Percentiles rank a stretch among this genome's conserved stretches.
These are phyloP conservation scores for Rhodotorula paludigena DNA, from an alignment of 768 basidiomycete genomes.

Conservation along the genomic window DNA sequence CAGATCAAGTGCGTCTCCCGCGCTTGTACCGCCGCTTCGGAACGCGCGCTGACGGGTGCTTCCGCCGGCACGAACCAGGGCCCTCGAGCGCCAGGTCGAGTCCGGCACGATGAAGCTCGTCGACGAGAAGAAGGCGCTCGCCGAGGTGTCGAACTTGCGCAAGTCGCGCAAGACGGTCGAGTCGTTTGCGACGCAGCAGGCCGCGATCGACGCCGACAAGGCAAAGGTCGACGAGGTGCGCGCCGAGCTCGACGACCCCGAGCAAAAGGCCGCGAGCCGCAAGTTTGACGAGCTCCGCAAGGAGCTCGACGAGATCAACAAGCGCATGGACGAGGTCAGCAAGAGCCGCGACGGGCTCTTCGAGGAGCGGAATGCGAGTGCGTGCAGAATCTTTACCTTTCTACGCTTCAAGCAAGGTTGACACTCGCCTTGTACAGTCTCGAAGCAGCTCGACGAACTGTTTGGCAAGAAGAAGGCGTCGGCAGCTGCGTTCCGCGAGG, in stretches of 20 bases:
- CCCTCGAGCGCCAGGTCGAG: conserved; percentile 75
- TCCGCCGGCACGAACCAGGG: conserved; percentile 5
- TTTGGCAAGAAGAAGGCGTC: conserved; percentile 74
- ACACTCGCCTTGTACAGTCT: conserved; percentile 9
- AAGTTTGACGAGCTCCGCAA: conserved; percentile 74
- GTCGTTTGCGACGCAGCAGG: conserved; percentile 70
- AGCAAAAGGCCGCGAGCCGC: conserved; percentile 70
- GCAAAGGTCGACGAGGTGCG: conserved; percentile 68
- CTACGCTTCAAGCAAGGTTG: neutral
- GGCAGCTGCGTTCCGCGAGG: conserved; percentile 65
- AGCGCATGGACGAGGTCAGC: conserved; percentile 76
- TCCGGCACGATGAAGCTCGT: conserved; percentile 85
- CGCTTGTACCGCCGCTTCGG: neutral
- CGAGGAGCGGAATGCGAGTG: conserved; percentile 74
- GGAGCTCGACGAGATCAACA: conserved; percentile 80
- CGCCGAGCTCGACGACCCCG: conserved; percentile 84
- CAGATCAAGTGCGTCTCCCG: conserved; percentile 65
- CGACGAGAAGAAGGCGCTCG: conserved; percentile 91
- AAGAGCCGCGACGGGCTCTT: conserved; percentile 74
- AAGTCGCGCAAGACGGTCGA: conserved; percentile 57
- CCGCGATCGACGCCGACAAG: conserved; percentile 73
- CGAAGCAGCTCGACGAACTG: conserved; percentile 59
- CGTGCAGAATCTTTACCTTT: conserved; percentile 45
- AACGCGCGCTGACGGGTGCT: too few species aligned
- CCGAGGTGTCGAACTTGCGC: conserved; percentile 61